phyloP scores from a whole-genome alignment of 1,139 yeast genomes.

The Torulaspora pretoriensis region DNA sequence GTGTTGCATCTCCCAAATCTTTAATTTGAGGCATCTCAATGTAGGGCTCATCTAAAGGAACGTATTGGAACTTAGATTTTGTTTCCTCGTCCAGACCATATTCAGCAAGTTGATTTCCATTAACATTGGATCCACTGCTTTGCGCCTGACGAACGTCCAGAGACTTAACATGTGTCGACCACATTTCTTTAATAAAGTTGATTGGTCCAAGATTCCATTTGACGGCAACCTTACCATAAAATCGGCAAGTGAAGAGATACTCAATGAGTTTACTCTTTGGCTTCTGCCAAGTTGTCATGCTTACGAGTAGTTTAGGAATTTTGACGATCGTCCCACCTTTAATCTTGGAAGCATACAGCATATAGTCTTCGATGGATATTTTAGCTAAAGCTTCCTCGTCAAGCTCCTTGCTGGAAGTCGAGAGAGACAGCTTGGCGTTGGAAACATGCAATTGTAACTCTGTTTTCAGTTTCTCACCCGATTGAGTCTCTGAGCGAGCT shows the following conservation, averaged over 20 bases:
- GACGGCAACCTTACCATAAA: constrained; percentile 86
- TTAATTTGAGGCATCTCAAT: constrained; percentile 86
- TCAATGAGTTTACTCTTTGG: constrained; percentile 50
- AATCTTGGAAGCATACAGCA: constrained; percentile 53
- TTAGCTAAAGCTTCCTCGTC: constrained; percentile 46
- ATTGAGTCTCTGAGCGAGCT: constrained; percentile 56
- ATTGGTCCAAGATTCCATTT: constrained; percentile 93
- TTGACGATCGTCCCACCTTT: constrained; percentile 76
- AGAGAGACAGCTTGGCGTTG: constrained; percentile 61
- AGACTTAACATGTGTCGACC: constrained; percentile 67
- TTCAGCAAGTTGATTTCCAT: constrained; percentile 33
- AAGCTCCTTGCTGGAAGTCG: constrained; percentile 46
- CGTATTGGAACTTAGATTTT: constrained; percentile 55
- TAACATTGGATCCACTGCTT: constrained; percentile 31
- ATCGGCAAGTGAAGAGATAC: constrained; percentile 62
- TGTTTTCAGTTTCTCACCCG: constrained; percentile 45
- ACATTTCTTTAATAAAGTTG: constrained; percentile 89
- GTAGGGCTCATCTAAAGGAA: constrained; percentile 67
- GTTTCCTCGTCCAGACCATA: constrained; percentile 62
- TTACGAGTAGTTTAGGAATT: constrained; percentile 69
- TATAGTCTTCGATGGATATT: constrained; percentile 53
- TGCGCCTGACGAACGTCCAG: constrained; percentile 47
- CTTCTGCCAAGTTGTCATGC: constrained; percentile 72
- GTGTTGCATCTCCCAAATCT: constrained; percentile 94
- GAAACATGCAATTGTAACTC: constrained; percentile 48